These are phyloP conservation scores for Yarrowia bubula DNA, from an alignment of 805 yeast genomes.

Conservation along the genomic window DNA sequence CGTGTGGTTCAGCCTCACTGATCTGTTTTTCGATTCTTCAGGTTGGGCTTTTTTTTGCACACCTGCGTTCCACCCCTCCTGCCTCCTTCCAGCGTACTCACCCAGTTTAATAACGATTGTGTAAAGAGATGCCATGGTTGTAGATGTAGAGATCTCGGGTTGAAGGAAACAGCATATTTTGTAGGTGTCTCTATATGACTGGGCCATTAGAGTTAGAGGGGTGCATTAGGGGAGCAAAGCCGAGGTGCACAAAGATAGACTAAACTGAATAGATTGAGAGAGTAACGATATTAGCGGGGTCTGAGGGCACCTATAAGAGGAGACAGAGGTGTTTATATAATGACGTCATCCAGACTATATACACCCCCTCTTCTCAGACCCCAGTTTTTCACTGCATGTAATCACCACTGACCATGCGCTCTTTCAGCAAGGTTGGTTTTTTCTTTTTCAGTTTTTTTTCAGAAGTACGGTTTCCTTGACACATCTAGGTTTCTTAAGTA, in stretches of 20 bases:
- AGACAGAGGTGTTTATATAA: no score
- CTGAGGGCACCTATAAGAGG: not conserved
- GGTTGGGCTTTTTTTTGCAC: not conserved
- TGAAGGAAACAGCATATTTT: not conserved
- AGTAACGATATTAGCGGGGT: not conserved
- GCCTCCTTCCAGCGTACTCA: conserved; percentile 21
- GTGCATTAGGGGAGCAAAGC: conserved; percentile 24
- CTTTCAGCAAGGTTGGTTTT: not conserved
- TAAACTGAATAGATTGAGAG: not conserved
- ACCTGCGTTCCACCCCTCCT: no score
- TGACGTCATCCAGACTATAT: no score
- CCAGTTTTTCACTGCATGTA: not conserved
- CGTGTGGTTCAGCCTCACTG: no score
- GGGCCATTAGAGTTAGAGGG: conserved; percentile 15
- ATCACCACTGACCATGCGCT: not conserved
- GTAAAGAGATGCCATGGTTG: conserved; percentile 35
- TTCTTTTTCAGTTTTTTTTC: not conserved
- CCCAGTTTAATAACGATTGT: conserved; percentile 58
- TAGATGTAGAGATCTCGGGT: not conserved
- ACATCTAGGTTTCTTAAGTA: not conserved
- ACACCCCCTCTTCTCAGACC: not conserved
- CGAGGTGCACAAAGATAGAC: conserved; percentile 20
- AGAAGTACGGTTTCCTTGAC: not conserved
- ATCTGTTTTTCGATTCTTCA: not conserved
- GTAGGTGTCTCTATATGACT: not conserved